These are phyloP conservation scores for Gossypium armourianum DNA, from an alignment of 441 rosid species.

Conservation along the genomic window DNA sequence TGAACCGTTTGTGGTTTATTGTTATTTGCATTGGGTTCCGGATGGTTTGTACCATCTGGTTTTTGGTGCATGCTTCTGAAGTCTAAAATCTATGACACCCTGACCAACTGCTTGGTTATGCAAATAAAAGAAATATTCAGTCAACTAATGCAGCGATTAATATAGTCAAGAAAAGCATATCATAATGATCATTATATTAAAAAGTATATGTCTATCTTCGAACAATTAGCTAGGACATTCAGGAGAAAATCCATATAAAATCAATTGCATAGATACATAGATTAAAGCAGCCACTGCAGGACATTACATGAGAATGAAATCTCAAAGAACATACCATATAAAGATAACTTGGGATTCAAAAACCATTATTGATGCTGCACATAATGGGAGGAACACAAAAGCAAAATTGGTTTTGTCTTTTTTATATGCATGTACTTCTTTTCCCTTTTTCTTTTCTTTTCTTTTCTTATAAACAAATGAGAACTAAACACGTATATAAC, in stretches of 20 bases:
- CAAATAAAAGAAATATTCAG: not conserved
- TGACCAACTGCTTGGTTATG: not conserved
- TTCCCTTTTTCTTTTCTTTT: not conserved
- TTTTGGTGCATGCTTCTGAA: conserved; percentile 20
- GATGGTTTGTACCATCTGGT: conserved; percentile 11
- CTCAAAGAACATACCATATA: not conserved
- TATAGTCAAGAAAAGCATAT: not conserved
- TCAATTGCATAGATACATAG: not conserved
- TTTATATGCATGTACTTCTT: not conserved
- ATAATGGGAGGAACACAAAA: not conserved
- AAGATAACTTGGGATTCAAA: not conserved
- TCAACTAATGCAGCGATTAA: not conserved
- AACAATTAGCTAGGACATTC: not conserved
- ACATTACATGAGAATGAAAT: not conserved
- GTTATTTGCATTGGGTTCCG: conserved; percentile 13
- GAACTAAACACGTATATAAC: not conserved
- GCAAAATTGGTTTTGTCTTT: not conserved
- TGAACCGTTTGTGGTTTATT: conserved; percentile 4
- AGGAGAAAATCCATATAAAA: not conserved
- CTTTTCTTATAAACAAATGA: not conserved
- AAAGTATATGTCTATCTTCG: not conserved
- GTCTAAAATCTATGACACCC: not conserved
- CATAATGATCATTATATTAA: not conserved
- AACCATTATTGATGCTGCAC: not conserved
- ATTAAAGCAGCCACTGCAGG: not conserved